Evolutionary conservation across 148 eudicot genomes (phyloP).

Genomic region (Selenicereus undatus): DNA sequence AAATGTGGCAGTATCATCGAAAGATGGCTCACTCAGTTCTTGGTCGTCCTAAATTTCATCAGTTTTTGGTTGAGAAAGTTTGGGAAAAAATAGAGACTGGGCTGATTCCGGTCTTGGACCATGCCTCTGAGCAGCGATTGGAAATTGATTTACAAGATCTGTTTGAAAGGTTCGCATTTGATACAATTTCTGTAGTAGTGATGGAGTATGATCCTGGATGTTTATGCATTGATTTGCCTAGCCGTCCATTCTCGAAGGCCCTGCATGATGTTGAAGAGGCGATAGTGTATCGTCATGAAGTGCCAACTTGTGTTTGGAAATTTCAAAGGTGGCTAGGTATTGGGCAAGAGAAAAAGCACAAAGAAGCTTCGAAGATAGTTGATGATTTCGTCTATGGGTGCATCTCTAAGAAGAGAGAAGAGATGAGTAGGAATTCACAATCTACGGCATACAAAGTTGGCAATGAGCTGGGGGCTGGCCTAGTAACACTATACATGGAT

Average conservation of each 20-base stretch:
- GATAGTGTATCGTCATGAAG: slow-evolving; percentile 32
- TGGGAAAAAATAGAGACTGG: slow-evolving; percentile 36
- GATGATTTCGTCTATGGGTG: slow-evolving; percentile 35
- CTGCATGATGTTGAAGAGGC: slow-evolving; percentile 49
- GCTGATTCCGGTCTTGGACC: slow-evolving; percentile 40
- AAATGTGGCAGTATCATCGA: slow-evolving; percentile 43
- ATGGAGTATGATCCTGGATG: slow-evolving; percentile 49
- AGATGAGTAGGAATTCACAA: slow-evolving; percentile 2
- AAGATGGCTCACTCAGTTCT: slow-evolving; percentile 33
- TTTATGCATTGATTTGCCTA: slow-evolving; percentile 33
- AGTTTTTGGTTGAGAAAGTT: slow-evolving; percentile 29
- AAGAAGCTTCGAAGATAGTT: slow-evolving; percentile 34
- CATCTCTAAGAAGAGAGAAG: slow-evolving; percentile 27
- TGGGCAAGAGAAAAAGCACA: slow-evolving; percentile 39
- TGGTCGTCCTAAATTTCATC: slow-evolving; percentile 29
- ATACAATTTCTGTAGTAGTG: slow-evolving; percentile 39
- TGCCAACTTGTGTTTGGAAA: slow-evolving; percentile 54
- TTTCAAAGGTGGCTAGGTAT: slow-evolving; percentile 44
- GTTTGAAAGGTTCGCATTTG: slow-evolving; percentile 56
- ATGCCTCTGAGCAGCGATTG: slow-evolving; percentile 16
- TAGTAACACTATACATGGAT: slow-evolving; percentile 36
- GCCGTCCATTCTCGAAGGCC: slow-evolving; percentile 42
- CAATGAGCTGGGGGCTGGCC: slow-evolving; percentile 27
- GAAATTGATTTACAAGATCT: slow-evolving; percentile 55
- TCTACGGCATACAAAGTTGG: slow-evolving; percentile 4